A percentile compares a stretch with the other conserved stretches of the same genome.
These are phyloP conservation scores for Lachnellula hyalina DNA, from an alignment of 2,329 filamentous ascomycete species.

Conservation along the genomic window DNA sequence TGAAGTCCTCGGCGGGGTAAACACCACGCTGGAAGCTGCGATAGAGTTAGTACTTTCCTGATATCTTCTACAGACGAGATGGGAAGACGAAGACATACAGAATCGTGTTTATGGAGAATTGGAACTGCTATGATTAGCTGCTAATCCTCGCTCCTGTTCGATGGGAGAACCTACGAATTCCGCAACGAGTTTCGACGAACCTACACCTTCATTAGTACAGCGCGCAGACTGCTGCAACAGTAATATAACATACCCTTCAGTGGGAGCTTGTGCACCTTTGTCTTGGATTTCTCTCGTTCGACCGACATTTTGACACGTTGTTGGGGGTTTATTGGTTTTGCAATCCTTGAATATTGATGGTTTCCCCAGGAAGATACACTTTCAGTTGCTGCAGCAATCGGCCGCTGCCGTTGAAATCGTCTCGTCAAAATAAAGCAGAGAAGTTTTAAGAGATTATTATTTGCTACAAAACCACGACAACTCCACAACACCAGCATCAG, in stretches of 20 bases:
- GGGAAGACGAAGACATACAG: constrained; percentile 50
- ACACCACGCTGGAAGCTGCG: constrained; percentile 75
- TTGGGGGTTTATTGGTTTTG: constrained; percentile 1
- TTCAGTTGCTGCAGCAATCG: constrained; percentile 12
- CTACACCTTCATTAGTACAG: constrained; percentile 36
- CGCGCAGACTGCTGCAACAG: neutral
- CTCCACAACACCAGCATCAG: neutral
- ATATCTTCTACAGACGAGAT: neutral
- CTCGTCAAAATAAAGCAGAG: constrained; percentile 3
- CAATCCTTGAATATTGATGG: neutral
- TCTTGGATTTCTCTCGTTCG: constrained; percentile 56
- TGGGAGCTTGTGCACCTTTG: constrained; percentile 91
- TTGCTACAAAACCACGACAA: neutral
- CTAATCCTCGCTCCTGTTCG: neutral
- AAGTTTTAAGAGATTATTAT: neutral
- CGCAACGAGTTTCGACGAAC: constrained; percentile 78
- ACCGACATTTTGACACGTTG: constrained; percentile 23
- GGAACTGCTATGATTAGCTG: constrained; percentile 55
- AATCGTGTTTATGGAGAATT: constrained; percentile 98
- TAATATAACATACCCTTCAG: constrained; percentile 62
- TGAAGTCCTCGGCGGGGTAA: constrained; percentile 95
- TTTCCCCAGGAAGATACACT: constrained; percentile 6
- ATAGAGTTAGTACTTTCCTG: neutral
- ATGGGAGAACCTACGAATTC: constrained; percentile 70
- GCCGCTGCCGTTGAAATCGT: neutral